A percentile compares a stretch with the other conserved stretches of the same genome.
Evolutionary conservation across 371 early-diverging fungal species (phyloP).

Genomic region (Globomyces sp.): DNA sequence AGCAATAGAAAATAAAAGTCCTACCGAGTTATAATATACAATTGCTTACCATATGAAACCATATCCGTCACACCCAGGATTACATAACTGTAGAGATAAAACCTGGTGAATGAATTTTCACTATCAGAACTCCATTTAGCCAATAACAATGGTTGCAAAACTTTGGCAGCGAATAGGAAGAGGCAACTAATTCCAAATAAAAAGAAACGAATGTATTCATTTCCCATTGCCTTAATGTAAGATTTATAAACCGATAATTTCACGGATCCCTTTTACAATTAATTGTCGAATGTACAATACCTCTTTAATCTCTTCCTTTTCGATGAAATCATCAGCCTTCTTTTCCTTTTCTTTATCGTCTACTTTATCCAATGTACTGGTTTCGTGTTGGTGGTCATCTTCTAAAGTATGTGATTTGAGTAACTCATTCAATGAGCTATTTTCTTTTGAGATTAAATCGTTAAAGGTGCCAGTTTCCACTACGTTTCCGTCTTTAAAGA

Average conservation of each 20-base stretch:
- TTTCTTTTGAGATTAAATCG: slow-evolving; percentile 17
- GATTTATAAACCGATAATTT: neutral
- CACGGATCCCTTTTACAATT: no score
- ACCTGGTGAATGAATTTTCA: no score
- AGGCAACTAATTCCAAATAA: neutral
- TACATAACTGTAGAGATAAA: neutral
- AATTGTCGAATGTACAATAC: neutral
- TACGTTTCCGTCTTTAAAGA: slow-evolving; percentile 27
- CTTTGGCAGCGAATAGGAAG: neutral
- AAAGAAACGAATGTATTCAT: neutral
- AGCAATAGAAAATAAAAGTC: neutral
- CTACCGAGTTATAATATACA: neutral
- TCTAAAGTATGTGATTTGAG: neutral
- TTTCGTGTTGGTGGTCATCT: neutral
- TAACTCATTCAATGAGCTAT: neutral
- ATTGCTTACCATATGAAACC: neutral
- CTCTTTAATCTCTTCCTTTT: slow-evolving; percentile 1
- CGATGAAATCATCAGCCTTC: slow-evolving; percentile 7
- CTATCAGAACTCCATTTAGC: neutral
- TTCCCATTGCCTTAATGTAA: neutral
- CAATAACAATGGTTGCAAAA: slow-evolving; percentile 1
- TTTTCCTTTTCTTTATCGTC: slow-evolving; percentile 8
- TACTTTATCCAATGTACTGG: neutral
- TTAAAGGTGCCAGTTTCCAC: slow-evolving; percentile 29
- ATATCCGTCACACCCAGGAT: neutral